Base-by-base conservation (phyloP, 768 basidiomycete genomes). In the Termitomyces sp. region DNA sequence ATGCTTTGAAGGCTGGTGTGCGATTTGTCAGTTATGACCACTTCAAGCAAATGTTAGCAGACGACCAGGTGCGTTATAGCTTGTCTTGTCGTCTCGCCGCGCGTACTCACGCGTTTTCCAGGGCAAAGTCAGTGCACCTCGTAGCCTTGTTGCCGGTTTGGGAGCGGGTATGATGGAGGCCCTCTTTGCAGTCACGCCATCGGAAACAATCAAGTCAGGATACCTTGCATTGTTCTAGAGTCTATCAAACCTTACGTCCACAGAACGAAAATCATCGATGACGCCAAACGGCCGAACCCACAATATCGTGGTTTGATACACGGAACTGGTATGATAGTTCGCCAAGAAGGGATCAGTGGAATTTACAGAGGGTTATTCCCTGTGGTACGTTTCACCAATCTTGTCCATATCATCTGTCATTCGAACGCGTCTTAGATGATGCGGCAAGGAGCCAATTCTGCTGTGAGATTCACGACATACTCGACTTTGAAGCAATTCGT, bases 391-490 rank as follows among this genome's bases (percentile, higher is more conserved):
- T 2, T 40, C 26, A 9, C 16, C 2, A 8, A 52, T 50, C 57
- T 9, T 48, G 33, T 12, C 49, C 30, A 55, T 50, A 30, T n/a
- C 32, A 41, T 49, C 47, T 44, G 23, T 59, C 36, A 50, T 36
- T 26, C 36, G 20, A 57, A n/a, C 10, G 16, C 33, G 14, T 44
- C 32, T 13, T 68, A 97, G 93, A 93, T 96, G 85, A 91, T 96
- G 84, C 88, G 95, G 32, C 96, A 98, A 84, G 95, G 94, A 41
- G 96, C 95, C 44, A 99, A 98, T 70, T 98, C 95, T 5, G 95
- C 97, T 10, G 86, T 98, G 33, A 83, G 96, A 35, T 98, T 98
- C 76, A 95, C 95, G 50, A 94, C 93, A 0, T 98, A 98, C 73
- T 85, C 91, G 3, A 96, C 93, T 0, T 78, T 98, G 60, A 98